A percentile compares a stretch with the other conserved stretches of the same genome.
phyloP scores from a whole-genome alignment of 768 basidiomycete genomes.

The Trametes cingulata region DNA sequence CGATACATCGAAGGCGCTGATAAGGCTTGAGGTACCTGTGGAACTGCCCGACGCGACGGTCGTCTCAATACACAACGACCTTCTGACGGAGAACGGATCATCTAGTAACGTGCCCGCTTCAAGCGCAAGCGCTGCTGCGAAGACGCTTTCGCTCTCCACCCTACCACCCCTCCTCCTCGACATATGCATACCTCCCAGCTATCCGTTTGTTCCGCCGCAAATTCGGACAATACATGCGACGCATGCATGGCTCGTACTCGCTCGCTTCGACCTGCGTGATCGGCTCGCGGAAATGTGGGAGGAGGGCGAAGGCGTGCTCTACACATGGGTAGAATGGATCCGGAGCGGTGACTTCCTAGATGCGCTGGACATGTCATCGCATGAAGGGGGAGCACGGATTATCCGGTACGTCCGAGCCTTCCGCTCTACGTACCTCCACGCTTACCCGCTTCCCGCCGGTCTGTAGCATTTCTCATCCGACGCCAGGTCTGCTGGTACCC shows the following conservation, averaged over 20 bases:
- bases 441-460: not conserved
- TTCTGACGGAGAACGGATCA: slow-evolving; percentile 8
- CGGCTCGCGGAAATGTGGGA: slow-evolving; percentile 60
- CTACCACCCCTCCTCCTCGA: slow-evolving; percentile 67
- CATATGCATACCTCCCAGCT: slow-evolving; percentile 55
- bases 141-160: slow-evolving; percentile 42
- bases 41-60: slow-evolving; percentile 50
- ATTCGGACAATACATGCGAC: slow-evolving; percentile 56
- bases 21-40: slow-evolving; percentile 67
- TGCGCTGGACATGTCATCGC: slow-evolving; percentile 40
- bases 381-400: slow-evolving; percentile 29
- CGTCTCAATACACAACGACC: slow-evolving; percentile 40
- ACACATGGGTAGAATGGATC: slow-evolving; percentile 72
- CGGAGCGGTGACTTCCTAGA: slow-evolving; percentile 65
- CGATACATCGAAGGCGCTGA: slow-evolving; percentile 33
- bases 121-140: not conserved
- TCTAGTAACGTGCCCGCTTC: not conserved
- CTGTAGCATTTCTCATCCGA: slow-evolving; percentile 54
- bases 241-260: slow-evolving; percentile 57
- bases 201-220: slow-evolving; percentile 47
- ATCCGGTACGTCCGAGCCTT: slow-evolving; percentile 40
- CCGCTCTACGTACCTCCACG: not conserved
- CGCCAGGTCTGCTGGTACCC: slow-evolving; percentile 52
- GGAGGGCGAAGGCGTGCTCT: slow-evolving; percentile 60
- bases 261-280: slow-evolving; percentile 34